phyloP scores from a whole-genome alignment of 176 grass and related monocot genomes.

The Oryza glumipatula region DNA sequence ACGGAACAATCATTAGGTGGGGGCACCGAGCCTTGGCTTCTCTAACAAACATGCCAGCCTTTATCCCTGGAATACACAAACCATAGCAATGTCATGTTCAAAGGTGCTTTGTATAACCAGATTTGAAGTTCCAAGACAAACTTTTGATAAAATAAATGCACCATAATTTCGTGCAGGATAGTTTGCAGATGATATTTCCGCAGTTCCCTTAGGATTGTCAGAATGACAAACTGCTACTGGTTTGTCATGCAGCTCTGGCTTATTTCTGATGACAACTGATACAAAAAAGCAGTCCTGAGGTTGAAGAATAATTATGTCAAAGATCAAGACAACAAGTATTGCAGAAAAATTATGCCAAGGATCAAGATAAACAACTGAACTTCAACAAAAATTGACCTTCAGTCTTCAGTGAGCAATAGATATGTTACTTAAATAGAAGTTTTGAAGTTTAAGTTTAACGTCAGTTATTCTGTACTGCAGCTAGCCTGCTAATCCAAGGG shows the following conservation, averaged over 20 bases:
- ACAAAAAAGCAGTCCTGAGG: conserved; percentile 93
- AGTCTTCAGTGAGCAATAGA: conserved; percentile 22
- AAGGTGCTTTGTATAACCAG: conserved; percentile 22
- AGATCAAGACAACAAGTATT: conserved; percentile 29
- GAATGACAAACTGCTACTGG: conserved; percentile 97
- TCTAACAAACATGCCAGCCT: conserved; percentile 92
- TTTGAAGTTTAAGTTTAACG: conserved; percentile 10
- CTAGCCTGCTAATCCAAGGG: background rate
- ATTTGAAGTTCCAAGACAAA: conserved; percentile 4
- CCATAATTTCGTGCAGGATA: conserved; percentile 89
- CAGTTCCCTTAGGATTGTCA: conserved; percentile 88
- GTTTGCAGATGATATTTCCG: conserved; percentile 96
- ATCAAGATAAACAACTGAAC: conserved; percentile 28
- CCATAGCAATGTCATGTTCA: conserved; percentile 25
- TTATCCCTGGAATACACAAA: conserved; percentile 72
- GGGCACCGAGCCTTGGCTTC: conserved; percentile 84
- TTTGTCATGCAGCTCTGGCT: conserved; percentile 76
- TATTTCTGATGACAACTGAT: conserved; percentile 85
- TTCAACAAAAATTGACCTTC: background rate
- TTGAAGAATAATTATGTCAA: conserved; percentile 40
- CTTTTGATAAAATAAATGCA: conserved; percentile 45
- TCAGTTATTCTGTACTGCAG: background rate
- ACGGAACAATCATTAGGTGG: conserved; percentile 77
- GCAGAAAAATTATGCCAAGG: conserved; percentile 34
- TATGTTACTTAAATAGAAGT: background rate